Base-by-base conservation (phyloP, 2,329 filamentous ascomycete genomes). In the Epichloe gansuensis region DNA sequence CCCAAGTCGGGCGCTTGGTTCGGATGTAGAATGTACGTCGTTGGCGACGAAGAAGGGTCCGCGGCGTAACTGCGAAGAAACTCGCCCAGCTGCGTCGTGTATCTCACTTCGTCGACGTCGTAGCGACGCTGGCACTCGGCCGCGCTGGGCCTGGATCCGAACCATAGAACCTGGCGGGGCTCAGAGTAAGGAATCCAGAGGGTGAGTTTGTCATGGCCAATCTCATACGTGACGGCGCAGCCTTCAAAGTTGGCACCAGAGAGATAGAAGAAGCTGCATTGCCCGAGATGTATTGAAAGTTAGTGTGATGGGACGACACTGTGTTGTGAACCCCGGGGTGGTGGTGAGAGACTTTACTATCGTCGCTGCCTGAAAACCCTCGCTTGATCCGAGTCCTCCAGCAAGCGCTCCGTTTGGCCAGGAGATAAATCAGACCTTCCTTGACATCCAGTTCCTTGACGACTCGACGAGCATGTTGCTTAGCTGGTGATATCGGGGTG, bases 101-200 rank as follows among this genome's bases (percentile, higher is more conserved):
- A 85, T 55, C 78, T 75, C 17, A 88, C 87, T 43, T 80, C 75
- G 63, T 91, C 86, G 52, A 91, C 76, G 58, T 91, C 83, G 59
- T 82, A 83, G 52, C 70, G 73, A 2, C 70, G 71, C 58, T 79
- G 70, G 53, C 83, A 84, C 54, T 87, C 80, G 13, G 82, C 75
- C 11, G 74, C 70, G 9, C 74, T 76, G 0, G 82, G 82, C 23
- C 76, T 78, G 37, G 72, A 73, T 15, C 85, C 85, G 61, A 78
- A 80, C 76, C 78, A 88, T 48, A 88, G 76, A 11, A 78, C 72
- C 58, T 77, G 72, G 15, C 72, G 73, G 13, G 78, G 79, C 58
- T 86, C 79, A 57, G 83, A 79, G 59, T 80, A 78, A 2, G 86
- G 86, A 47, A 91, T 81, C 77, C 85, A 93, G 31, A 91, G 77